Evolutionary conservation across 345 rosid genomes (phyloP), one percentile per base, ranked within the genome.

Genomic region (Pugionium cornutum): DNA sequence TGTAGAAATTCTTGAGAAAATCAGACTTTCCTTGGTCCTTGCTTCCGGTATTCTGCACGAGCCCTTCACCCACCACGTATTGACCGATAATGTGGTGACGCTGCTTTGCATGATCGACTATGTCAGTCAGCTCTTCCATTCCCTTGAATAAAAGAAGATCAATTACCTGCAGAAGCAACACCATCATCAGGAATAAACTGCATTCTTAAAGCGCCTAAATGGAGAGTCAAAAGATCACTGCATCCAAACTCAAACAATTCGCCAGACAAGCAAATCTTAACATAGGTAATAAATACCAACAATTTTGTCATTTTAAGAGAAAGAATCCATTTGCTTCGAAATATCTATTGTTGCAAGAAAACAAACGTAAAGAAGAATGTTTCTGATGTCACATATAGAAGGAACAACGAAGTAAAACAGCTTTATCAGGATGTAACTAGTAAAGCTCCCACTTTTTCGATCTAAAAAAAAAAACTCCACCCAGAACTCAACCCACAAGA

Each of bases 11-110:
- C 82, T 88, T 86, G 65, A 92, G 89, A 73, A 92, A 92, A 58
- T 80, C 88, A 8, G 98, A 86, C 45, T 44, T 49, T 64, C 88
- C 89, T 73, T 83, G 75, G 60, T 89, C 97, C 76, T 89, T 86
- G 79, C 71, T 41, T 69, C 73, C 82, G 40, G 71, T 68, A 50
- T 92, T 91, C 74, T 88, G 96, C 62, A 82, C 81, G 25, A 86
- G 89, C 66, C 92, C 95, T 58, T 75, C 81, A 32, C 96, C 90
- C 6, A 84, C 67, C 29, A 92, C 95, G 45, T 92, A 92, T 59
- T 89, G 97, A 34, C 98, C 98, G 29, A 92, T 86, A 32, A 92
- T 76, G 77, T 92, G 98, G 69, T 89, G 98, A 64, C 98, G 92
- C 83, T 92, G 98, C 84, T 92, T 92, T n/a, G 96, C 91, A 63